Percentiles rank a stretch among this genome's conserved stretches.
Conservation (phyloP, 768 basidiomycete species). For the Collybia mongolica region DNA sequence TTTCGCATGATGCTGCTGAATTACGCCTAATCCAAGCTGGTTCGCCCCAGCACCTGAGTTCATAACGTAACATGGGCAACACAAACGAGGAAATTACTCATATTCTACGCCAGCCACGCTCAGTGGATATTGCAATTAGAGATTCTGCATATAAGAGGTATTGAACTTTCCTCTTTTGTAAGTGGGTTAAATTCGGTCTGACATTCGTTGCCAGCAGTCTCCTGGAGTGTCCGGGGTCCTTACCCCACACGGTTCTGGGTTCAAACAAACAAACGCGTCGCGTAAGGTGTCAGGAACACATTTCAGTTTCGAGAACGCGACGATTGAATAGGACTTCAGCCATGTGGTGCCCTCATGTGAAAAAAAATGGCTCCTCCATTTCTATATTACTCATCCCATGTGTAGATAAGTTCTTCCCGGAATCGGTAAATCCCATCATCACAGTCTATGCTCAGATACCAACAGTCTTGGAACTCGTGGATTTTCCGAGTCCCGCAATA, state of each 20-base stretch:
- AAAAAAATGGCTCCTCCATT: conserved; percentile 12
- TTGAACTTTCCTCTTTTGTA: conserved; percentile 14
- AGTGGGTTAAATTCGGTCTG: too few species aligned
- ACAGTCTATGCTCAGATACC: conserved; percentile 27
- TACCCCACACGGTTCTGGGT: conserved; percentile 3
- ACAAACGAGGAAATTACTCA: too few species aligned
- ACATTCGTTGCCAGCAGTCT: conserved; percentile 8
- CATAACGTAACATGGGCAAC: too few species aligned
- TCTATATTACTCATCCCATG: conserved; percentile 6
- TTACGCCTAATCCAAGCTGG: too few species aligned
- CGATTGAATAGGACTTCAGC: conserved; percentile 12
- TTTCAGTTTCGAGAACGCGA: conserved; percentile 2
- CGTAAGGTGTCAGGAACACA: conserved; percentile 23
- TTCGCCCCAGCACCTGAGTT: too few species aligned
- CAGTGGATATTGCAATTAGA: too few species aligned
- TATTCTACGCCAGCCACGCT: too few species aligned
- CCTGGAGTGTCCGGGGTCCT: conserved; percentile 25
- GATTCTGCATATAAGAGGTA: conserved; percentile 1
- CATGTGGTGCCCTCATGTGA: conserved; percentile 26
- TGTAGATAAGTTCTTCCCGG: conserved; percentile 1
- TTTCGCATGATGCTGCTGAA: too few species aligned
- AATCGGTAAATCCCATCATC: conserved; percentile 5
- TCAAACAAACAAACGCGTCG: conserved; percentile 51
- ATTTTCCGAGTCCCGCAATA: conserved; percentile 44
- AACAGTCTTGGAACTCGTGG: conserved; percentile 38